A percentile compares a stretch with the other conserved stretches of the same genome.
Conservation (phyloP, 768 basidiomycete species). For the Russula griseocarnosa region DNA sequence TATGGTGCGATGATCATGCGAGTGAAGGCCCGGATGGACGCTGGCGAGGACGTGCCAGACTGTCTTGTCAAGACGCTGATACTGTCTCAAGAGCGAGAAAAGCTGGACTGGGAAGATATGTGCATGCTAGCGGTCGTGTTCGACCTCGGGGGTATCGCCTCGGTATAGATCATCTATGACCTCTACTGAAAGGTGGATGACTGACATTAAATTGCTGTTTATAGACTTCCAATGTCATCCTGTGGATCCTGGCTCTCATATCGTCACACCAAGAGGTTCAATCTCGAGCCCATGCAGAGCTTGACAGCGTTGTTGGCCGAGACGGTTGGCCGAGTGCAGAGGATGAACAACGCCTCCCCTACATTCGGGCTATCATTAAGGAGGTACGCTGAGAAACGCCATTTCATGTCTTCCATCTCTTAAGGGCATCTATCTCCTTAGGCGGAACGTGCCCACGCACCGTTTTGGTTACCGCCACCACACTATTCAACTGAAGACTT, state of each 20-base stretch:
- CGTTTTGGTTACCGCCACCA: constrained; percentile 35
- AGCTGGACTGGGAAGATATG: constrained; percentile 35
- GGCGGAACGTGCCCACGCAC: constrained; percentile 31
- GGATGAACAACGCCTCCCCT: constrained; percentile 31
- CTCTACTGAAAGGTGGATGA: neutral
- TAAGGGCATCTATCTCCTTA: constrained; percentile 8
- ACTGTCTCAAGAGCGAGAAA: constrained; percentile 32
- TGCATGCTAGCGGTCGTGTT: constrained; percentile 38
- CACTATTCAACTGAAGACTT: constrained; percentile 36
- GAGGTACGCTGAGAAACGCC: constrained; percentile 26
- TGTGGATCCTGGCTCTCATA: constrained; percentile 34
- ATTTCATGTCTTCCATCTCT: neutral
- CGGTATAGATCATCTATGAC: constrained; percentile 18
- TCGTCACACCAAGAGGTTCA: constrained; percentile 32
- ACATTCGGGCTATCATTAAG: constrained; percentile 33
- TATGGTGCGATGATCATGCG: constrained; percentile 36
- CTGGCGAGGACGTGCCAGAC: constrained; percentile 36
- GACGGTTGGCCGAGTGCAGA: constrained; percentile 30
- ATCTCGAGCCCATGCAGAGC: constrained; percentile 32
- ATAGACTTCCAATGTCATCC: constrained; percentile 37
- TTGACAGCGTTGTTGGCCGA: constrained; percentile 32
- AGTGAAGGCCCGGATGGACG: constrained; percentile 33
- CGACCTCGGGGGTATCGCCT: constrained; percentile 38
- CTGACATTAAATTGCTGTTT: neutral
- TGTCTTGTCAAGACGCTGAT: constrained; percentile 37